Base-by-base conservation (phyloP, 352 stramenopile genomes). In the Aphanomyces euteiches region DNA sequence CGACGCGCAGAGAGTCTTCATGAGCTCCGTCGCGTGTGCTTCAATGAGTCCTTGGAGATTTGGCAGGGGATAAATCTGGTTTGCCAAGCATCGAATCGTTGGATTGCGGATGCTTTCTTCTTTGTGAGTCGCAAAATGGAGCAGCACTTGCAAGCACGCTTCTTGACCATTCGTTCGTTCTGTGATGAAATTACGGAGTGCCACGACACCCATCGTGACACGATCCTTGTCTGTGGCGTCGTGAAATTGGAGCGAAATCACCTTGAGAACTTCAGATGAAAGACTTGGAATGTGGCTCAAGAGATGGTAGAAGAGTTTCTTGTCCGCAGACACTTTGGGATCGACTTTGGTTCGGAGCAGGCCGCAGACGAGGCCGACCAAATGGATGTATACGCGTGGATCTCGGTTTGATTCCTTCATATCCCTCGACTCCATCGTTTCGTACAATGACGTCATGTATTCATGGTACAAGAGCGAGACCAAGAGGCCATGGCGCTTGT, bases 71-170 rank as follows among this genome's bases (percentile, higher is more conserved):
- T 92, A 93, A 5, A 93, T 73, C 56, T 93, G 85, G 50, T 93
- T 93, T 13, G 82, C 85, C 15, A 93, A 80, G 64, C 85, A 93
- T 13, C 82, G 80, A 63, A 91, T 92, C 7, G 81, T 75, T 56
- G 78, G 80, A 72, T 88, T 91, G 47, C 85, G 85, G 45, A 74
- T 84, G n/a, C 77, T 76, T 28, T 90, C 82, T 21, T 93, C 84
- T 57, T 79, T 74, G 36, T 90, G 77, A 56, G 83, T 89, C 5
- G 84, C 86, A 64, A 78, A 92, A n/a, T 80, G 79, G 56, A 93
- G 76, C 50, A 93, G 65, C n/a, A 93, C 66, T 3, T 76, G 71
- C 50, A 93, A 73, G 34, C 80, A 84, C 17, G 82, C 73, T 28
- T 69, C 50, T 56, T 84, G 78, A 7, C 84, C 88, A 34, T 72